Percentiles rank a stretch among this genome's conserved stretches.
Evolutionary conservation across 225 moss, liverwort and hornwort genomes (phyloP).

Genomic region (Takakia lepidozioides): DNA sequence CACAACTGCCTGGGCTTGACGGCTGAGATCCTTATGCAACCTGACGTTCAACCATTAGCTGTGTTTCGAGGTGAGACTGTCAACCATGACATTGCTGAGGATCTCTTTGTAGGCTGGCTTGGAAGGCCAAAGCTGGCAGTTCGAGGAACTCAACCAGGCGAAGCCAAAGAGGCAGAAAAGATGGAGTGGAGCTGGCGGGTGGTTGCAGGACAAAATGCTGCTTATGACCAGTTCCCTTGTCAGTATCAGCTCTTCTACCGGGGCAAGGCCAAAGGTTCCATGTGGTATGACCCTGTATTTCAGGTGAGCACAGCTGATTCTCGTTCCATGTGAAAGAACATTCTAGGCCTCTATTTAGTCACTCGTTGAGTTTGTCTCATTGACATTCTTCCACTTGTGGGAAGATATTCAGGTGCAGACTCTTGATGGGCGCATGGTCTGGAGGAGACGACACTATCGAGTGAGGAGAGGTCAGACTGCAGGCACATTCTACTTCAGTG

Average conservation of each 20-base stretch:
- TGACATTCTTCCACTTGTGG: too few species aligned
- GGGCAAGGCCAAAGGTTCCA: slow-evolving; percentile 51
- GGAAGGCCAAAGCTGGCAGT: slow-evolving; percentile 12
- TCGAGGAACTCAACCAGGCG: slow-evolving; percentile 2
- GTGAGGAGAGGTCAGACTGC: slow-evolving; percentile 47
- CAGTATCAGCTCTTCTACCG: slow-evolving; percentile 80
- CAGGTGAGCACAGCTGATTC: slow-evolving; percentile 40
- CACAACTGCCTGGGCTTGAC: slow-evolving; percentile 80
- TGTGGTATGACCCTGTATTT: slow-evolving; percentile 96
- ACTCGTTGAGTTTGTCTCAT: too few species aligned
- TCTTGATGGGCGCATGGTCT: slow-evolving; percentile 50
- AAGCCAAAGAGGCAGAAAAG: too few species aligned
- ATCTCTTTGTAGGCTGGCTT: slow-evolving; percentile 89
- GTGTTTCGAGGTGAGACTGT: slow-evolving; percentile 47
- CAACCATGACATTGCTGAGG: slow-evolving; percentile 65
- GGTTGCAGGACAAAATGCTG: slow-evolving; percentile 91
- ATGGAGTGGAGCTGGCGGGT: slow-evolving; percentile 73
- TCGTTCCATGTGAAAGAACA: slow-evolving; percentile 20
- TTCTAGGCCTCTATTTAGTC: too few species aligned
- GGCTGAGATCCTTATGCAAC: slow-evolving; percentile 72
- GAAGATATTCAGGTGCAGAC: slow-evolving; percentile 30
- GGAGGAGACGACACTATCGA: slow-evolving; percentile 87
- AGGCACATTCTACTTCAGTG: slow-evolving; percentile 75
- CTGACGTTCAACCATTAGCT: slow-evolving; percentile 64
- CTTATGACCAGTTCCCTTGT: slow-evolving; percentile 90